Conservation (phyloP, 306 rosid genomes). For the Malus orientalis region DNA sequence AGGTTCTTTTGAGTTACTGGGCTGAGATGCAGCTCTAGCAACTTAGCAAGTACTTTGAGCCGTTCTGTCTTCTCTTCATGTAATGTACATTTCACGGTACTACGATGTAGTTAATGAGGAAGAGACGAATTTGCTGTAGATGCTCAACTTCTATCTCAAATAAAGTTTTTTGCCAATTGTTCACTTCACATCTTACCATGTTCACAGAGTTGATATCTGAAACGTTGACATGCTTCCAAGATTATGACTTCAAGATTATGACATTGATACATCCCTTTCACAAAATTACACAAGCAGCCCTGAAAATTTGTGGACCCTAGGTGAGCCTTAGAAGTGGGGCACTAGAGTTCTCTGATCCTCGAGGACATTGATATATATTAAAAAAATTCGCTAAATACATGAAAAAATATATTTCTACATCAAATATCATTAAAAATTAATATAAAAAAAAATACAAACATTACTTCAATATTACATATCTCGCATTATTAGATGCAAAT, state of each 20-base stretch:
- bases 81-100: constrained; percentile 26
- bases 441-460: too few relatives aligned
- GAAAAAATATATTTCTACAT: too few relatives aligned
- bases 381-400: too few relatives aligned
- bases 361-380: too few relatives aligned
- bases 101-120: constrained; percentile 43
- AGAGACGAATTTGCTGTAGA: constrained; percentile 30
- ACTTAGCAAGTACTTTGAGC: constrained; percentile 10
- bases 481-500: too few relatives aligned
- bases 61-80: constrained; percentile 11
- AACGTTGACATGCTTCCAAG: not conserved
- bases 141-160: constrained; percentile 30
- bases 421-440: too few relatives aligned
- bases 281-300: not conserved
- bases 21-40: not conserved
- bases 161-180: constrained; percentile 12
- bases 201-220: not conserved
- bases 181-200: not conserved
- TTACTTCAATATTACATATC: too few relatives aligned
- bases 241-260: not conserved
- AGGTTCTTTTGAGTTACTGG: not conserved
- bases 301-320: too few relatives aligned
- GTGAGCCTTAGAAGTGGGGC: too few relatives aligned
- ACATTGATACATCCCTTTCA: not conserved
- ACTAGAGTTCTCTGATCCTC: too few relatives aligned